These are phyloP conservation scores for Dendrobium chrysotoxum DNA, from an alignment of 106 monocot genomes.

Conservation along the genomic window DNA sequence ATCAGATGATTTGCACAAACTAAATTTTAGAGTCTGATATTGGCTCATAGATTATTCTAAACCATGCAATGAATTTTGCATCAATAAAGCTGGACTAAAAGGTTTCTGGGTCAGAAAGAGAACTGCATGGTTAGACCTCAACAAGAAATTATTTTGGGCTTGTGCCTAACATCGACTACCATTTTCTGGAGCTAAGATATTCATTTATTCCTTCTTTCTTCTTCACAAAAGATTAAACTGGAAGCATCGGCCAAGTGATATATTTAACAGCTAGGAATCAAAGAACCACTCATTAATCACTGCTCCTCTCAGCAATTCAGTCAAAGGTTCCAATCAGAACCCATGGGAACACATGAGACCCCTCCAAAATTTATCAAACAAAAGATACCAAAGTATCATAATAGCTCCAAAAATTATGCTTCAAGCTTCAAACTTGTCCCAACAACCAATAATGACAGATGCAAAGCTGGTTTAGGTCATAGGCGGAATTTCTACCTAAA, in stretches of 20 bases:
- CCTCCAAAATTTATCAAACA: background rate
- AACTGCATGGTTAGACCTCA: background rate
- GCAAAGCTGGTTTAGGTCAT: background rate
- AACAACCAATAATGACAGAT: background rate
- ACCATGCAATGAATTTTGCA: background rate
- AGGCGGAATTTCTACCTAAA: background rate
- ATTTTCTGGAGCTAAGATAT: no score
- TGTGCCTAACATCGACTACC: no score
- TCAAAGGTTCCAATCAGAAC: background rate
- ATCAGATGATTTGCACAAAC: background rate
- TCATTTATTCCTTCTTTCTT: no score
- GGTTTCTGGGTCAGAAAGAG: background rate
- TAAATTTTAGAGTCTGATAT: background rate
- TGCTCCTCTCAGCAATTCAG: background rate
- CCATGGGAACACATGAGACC: background rate
- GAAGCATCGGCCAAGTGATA: no score
- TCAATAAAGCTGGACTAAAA: background rate
- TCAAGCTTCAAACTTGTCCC: background rate
- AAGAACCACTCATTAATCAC: no score
- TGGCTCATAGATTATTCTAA: background rate
- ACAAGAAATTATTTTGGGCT: background rate
- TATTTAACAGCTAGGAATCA: no score
- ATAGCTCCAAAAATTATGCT: background rate
- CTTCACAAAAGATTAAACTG: no score
- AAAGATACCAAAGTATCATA: background rate